phyloP scores from a whole-genome alignment of 345 rosid genomes.

The Hypericum perforatum region DNA sequence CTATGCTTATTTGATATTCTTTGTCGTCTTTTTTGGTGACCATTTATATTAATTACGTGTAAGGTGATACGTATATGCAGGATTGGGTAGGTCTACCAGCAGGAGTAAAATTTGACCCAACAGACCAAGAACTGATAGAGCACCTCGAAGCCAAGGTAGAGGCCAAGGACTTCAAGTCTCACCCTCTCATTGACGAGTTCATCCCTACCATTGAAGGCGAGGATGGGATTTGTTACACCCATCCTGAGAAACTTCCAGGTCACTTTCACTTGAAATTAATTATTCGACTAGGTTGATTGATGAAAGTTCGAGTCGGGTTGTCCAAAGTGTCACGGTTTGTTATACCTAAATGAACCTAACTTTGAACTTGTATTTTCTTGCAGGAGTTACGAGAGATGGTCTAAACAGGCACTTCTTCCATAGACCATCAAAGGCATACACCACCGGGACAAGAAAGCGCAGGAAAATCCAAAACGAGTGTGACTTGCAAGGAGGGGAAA shows the following conservation, averaged over 20 bases:
- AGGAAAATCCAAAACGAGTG: slow-evolving; percentile 94
- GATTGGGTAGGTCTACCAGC: slow-evolving; percentile 99
- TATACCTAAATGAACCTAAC: slow-evolving; percentile 60
- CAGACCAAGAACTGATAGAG: slow-evolving; percentile 95
- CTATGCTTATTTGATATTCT: too few species aligned
- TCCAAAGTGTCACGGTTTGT: slow-evolving; percentile 20
- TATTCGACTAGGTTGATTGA: not conserved
- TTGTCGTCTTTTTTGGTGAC: slow-evolving; percentile 12
- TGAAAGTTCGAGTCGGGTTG: slow-evolving; percentile 1
- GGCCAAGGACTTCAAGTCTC: slow-evolving; percentile 72
- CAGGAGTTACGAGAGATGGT: slow-evolving; percentile 98
- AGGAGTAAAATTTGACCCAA: slow-evolving; percentile 96
- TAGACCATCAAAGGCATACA: slow-evolving; percentile 95
- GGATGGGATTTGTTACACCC: slow-evolving; percentile 99
- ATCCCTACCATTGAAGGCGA: slow-evolving; percentile 99
- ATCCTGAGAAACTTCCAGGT: slow-evolving; percentile 99
- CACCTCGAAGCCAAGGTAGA: slow-evolving; percentile 95
- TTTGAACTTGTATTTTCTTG: slow-evolving; percentile 30
- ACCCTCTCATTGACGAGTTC: slow-evolving; percentile 94
- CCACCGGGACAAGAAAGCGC: slow-evolving; percentile 93
- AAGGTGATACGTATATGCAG: slow-evolving; percentile 28
- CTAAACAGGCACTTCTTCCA: slow-evolving; percentile 96
- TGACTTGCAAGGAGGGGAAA: slow-evolving; percentile 94
- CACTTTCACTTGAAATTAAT: not conserved
- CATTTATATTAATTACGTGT: slow-evolving; percentile 10